Base-by-base conservation (phyloP, 306 rosid species). In the Psophocarpus tetragonolobus region DNA sequence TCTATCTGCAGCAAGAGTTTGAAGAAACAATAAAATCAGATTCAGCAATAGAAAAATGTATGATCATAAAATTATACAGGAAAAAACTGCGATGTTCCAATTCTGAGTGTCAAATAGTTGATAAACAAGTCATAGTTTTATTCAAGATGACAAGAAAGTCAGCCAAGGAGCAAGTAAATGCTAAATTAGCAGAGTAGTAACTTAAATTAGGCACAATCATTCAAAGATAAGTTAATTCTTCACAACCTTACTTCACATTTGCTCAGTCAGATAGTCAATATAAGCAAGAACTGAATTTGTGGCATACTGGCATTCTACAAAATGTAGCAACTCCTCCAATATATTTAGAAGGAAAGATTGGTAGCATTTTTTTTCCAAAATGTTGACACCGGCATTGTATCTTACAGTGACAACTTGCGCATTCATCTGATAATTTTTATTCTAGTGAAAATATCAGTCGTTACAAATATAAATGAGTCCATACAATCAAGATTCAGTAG, bases 1-100 rank as follows among this genome's bases (percentile, higher is more conserved):
- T 50, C 4, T 2, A 18, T 50, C 86, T 87, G 87, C 78, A 85
- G 44, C 17, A 7, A 21, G 11, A 83, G 47, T 21, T 44, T 15
- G 14, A 83, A 83, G 65, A 33, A 73, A 17, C 17, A 51, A 4
- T 18, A 38, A 83, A 58, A 6, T 38, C 24, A 68, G 75, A 2
- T 48, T 39, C 13, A 73, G 73, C 3, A 24, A 44, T 0, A 1
- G 21, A 58, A 8, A n/a, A 71, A 41, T 38, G 48, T 42, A 27
- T 4, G 21, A 74, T 61, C 32, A 74, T 4, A 26, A 74, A 57
- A 18, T 21, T 57, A 26, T 3, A 17, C 33, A 13, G 1, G 17
- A 21, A 42, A 26, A 56, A 13, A 24, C n/a, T 11, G 8, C 2
- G 13, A 5, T 27, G 27, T 29, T 11, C 8, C 11, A 50, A 3